Base-by-base conservation (phyloP, 1,139 yeast species). In the Protomyces arabidopsidicola region DNA sequence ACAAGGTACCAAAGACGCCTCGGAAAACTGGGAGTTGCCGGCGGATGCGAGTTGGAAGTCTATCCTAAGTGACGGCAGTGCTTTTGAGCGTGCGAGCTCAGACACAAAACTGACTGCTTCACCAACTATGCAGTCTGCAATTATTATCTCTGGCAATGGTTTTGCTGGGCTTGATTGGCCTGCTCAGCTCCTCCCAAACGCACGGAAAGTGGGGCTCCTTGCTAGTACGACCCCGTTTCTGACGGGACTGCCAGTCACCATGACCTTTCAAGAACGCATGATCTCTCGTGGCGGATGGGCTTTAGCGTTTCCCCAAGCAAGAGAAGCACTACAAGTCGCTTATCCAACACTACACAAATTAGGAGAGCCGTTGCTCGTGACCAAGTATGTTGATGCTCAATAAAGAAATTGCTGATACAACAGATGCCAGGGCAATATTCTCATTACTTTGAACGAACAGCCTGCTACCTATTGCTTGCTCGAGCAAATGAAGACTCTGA, bases 81-180 rank as follows among this genome's bases (percentile, higher is more conserved):
- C 55, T 4, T 27, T 50, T 6, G 45, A 22, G 16, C 31, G 52
- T 6, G 56, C 62, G 8, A 51, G 55, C 8, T 14, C 42, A 38
- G n/a, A 10, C 3, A 14, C 9, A n/a, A 18, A 38, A 10, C 18
- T 52, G n/a, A 14, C 9, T 14, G 35, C 27, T 14, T 9, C 31
- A 8, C 22, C 56, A 12, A 22, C 50, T 45, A 55, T 59, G 58
- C 22, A 55, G 55, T 14, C 65, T 57, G 60, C 64, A 60, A 34
- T 64, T 55, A 45, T 65, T 62, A 27, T 64, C 48, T 18, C 64
- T 63, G 51, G 64, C 31, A 24, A 55, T 35, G 63, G 53, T 22
- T 60, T 60, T 38, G 34, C 42, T 27, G 38, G 42, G 27, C 39
- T 45, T 12, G 63, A 60, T 24, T 60, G 63, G 63, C 59, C 59